These are phyloP conservation scores for Candida fluviatilis DNA, from an alignment of 805 yeast species.

Conservation along the genomic window DNA sequence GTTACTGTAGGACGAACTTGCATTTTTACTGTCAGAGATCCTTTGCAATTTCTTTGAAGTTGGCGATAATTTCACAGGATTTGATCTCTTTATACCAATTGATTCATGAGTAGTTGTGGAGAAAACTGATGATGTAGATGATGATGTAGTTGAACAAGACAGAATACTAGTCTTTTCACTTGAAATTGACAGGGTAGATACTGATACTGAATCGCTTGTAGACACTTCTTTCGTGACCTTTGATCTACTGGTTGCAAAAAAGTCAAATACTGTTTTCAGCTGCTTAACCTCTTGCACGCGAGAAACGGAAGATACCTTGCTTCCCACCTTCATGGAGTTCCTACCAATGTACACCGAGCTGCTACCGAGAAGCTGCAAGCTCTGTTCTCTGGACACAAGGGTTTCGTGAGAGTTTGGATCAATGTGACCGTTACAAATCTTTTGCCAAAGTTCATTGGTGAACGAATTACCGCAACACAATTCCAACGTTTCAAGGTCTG, in stretches of 20 bases:
- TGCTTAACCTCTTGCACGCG: not conserved
- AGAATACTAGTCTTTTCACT: not conserved
- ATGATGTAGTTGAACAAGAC: not conserved
- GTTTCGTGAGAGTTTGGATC: constrained; percentile 58
- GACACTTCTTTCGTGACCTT: not conserved
- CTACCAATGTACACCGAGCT: constrained; percentile 10
- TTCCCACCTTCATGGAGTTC: not conserved
- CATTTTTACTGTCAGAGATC: not conserved
- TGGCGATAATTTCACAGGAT: constrained; percentile 11
- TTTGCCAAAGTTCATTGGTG: constrained; percentile 44
- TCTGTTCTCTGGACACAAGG: constrained; percentile 46
- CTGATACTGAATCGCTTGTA: not conserved
- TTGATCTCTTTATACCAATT: not conserved
- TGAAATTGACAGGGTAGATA: not conserved
- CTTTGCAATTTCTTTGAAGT: constrained; percentile 10
- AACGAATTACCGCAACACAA: constrained; percentile 44
- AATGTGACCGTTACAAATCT: constrained; percentile 60
- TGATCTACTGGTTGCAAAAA: not conserved
- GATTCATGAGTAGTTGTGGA: not conserved
- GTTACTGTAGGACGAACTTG: not conserved
- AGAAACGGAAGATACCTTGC: not conserved
- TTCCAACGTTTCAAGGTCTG: constrained; percentile 39
- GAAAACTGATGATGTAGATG: not conserved
- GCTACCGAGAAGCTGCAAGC: constrained; percentile 18
- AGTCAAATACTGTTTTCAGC: not conserved